phyloP scores from a whole-genome alignment of 208 protist genomes.

The Trypanosoma scelopori region DNA sequence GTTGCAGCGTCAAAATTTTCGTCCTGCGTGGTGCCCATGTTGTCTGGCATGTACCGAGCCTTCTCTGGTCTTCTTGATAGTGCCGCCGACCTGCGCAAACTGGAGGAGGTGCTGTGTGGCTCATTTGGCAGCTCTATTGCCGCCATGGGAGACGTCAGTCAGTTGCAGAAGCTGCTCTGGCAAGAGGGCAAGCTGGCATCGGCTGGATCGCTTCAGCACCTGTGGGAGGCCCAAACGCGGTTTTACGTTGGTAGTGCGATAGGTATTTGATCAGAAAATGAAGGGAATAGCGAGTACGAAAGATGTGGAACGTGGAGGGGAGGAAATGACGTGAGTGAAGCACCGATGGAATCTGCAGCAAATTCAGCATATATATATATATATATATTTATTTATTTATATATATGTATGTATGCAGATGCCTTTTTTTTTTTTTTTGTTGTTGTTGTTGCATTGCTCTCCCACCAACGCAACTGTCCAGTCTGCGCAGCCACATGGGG shows the following conservation, averaged over 20 bases:
- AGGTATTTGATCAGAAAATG: constrained; percentile 8
- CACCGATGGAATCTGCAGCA: neutral
- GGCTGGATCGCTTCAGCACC: constrained; percentile 26
- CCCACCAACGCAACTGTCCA: too few species aligned
- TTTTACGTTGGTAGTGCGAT: constrained; percentile 52
- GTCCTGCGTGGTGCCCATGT: constrained; percentile 48
- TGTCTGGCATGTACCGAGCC: constrained; percentile 36
- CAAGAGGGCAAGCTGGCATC: neutral
- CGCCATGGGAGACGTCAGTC: neutral
- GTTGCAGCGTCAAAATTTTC: constrained; percentile 56
- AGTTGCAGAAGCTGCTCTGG: neutral
- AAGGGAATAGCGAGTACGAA: too few species aligned
- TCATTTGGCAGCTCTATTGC: constrained; percentile 28
- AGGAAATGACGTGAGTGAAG: neutral
- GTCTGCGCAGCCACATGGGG: too few species aligned
- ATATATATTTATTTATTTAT: too few species aligned
- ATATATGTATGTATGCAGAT: too few species aligned
- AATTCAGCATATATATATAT: too few species aligned
- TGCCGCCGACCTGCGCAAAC: neutral
- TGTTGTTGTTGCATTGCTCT: too few species aligned
- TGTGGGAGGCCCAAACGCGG: constrained; percentile 53
- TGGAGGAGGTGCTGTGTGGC: constrained; percentile 18
- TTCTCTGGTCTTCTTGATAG: constrained; percentile 38
- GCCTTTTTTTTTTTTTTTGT: too few species aligned
- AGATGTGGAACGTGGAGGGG: neutral